Percentiles rank a stretch among this genome's conserved stretches.
Conservation (phyloP, 306 rosid species). For the Rosa rugosa region DNA sequence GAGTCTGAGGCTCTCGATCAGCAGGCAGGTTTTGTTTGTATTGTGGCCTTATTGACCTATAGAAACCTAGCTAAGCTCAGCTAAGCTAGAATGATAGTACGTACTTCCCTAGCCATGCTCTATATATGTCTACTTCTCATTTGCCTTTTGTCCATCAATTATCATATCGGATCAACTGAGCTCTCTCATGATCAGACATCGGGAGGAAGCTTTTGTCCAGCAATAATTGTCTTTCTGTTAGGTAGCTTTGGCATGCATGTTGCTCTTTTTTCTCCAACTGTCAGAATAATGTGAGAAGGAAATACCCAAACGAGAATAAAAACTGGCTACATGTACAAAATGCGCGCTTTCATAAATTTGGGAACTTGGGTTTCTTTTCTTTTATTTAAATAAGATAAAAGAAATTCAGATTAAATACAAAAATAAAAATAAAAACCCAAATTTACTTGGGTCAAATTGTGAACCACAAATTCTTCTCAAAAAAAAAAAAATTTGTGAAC, state of each 20-base stretch:
- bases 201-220: slow-evolving; percentile 33
- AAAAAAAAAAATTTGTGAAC: too few species aligned
- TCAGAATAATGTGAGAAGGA: slow-evolving; percentile 8
- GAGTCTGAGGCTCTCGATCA: not conserved
- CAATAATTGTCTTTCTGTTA: slow-evolving; percentile 36
- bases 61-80: slow-evolving; percentile 10
- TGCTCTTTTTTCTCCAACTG: not conserved
- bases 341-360: not conserved
- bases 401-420: too few species aligned
- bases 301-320: not conserved
- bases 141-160: slow-evolving; percentile 42
- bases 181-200: not conserved
- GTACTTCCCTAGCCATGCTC: not conserved
- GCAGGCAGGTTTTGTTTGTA: slow-evolving; percentile 38
- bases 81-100: slow-evolving; percentile 5
- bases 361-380: not conserved
- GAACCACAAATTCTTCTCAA: too few species aligned
- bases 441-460: too few species aligned
- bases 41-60: slow-evolving; percentile 31
- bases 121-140: not conserved
- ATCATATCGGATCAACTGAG: slow-evolving; percentile 4
- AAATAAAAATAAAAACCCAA: too few species aligned
- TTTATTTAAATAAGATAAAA: not conserved
- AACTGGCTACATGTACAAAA: slow-evolving; percentile 7
- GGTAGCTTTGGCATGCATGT: not conserved